Base-by-base conservation (phyloP, 1,284 basidiomycete species). In the Puccinia polysora region DNA sequence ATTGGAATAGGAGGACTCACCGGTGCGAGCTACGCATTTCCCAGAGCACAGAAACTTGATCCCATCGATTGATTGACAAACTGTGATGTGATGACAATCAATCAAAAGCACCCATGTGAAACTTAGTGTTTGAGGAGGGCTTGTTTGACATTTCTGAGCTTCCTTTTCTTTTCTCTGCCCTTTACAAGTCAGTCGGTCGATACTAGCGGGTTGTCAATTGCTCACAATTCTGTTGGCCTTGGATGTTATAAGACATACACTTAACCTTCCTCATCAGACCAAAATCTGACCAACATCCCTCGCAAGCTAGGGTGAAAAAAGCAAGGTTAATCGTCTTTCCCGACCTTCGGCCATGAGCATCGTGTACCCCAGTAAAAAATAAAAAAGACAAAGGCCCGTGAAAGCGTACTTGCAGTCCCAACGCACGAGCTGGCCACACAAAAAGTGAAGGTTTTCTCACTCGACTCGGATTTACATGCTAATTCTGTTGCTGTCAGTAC, bases 241-340 rank as follows among this genome's bases (percentile, higher is more conserved):
- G 23, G 25, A 47, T 63, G 45, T 63, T 30, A 28, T 63, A 63
- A 47, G 60, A 20, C 60, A 63, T 63, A 28, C 60, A 63, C n/a
- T 63, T 63, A 30, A 63, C 60, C 32, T 63, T 63, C 2, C 5
- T 18, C 25, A 49, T 34, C 45, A 63, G 38, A 8, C 60, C 60
- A 23, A 63, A 49, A 47, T 63, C 40, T 15, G 60, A 63, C 45
- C 45, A 28, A 23, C 60, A 63, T 6, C 45, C 45, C 47, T 63
- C 60, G 25, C 60, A 63, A 49, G 60, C 60, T 63, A 63, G 38
- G 28, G 43, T 38, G 23, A 49, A 28, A 5, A 25, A 30, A 63
- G n/a, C 1, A 63, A n/a, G n/a, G n/a, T n/a, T n/a, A n/a, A n/a
- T n/a, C n/a, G n/a, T n/a, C n/a, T n/a, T n/a, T n/a, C n/a, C n/a